Evolutionary conservation across 805 yeast species (phyloP).

Genomic region (Saturnispora saitoi): DNA sequence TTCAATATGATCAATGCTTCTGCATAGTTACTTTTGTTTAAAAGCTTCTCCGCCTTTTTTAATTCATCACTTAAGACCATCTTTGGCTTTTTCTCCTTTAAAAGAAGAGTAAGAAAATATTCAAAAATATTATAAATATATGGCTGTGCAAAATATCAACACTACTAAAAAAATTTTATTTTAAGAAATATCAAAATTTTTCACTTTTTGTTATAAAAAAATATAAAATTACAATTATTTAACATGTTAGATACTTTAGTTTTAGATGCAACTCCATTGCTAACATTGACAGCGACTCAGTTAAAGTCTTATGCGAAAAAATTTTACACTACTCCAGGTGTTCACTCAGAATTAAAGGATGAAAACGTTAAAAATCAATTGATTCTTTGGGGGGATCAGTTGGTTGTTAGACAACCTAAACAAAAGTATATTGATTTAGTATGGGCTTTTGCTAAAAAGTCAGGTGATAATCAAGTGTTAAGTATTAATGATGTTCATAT

Average conservation of each 20-base stretch:
- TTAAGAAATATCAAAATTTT: background rate
- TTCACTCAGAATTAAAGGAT: constrained; percentile 77
- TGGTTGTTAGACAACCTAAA: constrained; percentile 71
- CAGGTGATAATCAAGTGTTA: constrained; percentile 87
- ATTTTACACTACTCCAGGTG: constrained; percentile 92
- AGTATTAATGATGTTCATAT: constrained; percentile 89
- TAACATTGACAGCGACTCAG: constrained; percentile 72
- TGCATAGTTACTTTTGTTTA: constrained; percentile 37
- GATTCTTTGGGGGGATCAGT: constrained; percentile 66
- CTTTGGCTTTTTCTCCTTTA: background rate
- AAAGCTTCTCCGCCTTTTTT: constrained; percentile 31
- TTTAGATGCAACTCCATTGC: constrained; percentile 91
- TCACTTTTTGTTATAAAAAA: background rate
- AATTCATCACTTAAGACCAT: constrained; percentile 19
- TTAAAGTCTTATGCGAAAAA: constrained; percentile 59
- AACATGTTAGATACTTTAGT: constrained; percentile 48
- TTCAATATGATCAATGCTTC: constrained; percentile 37
- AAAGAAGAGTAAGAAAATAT: too few species aligned
- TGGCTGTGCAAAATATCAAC: constrained; percentile 2
- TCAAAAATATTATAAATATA: too few species aligned
- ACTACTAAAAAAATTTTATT: background rate
- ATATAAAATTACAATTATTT: background rate
- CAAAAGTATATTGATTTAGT: constrained; percentile 56
- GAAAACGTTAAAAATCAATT: constrained; percentile 75
- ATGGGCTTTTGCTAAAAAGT: constrained; percentile 65